phyloP scores from a whole-genome alignment of 1,284 basidiomycete genomes.

The Pseudomicrostroma phylloplanum region DNA sequence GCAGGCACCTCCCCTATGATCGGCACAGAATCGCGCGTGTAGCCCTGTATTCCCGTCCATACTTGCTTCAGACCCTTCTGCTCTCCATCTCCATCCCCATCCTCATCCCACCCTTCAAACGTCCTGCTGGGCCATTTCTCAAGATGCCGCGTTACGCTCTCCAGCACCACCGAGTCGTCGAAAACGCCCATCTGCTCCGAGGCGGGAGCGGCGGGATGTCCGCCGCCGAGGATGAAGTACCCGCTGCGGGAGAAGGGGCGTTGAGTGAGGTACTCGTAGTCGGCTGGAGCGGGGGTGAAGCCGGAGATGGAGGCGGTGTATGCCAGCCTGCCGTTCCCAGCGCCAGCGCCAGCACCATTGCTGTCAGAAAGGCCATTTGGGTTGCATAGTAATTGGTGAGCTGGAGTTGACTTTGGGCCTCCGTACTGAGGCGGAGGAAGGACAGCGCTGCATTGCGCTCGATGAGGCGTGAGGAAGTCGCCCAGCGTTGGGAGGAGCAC shows the following conservation, averaged over 20 bases:
- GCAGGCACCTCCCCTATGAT: constrained; percentile 4
- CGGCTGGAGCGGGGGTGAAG: neutral
- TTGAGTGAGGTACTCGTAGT: constrained; percentile 15
- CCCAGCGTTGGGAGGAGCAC: constrained; percentile 5
- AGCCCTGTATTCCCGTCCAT: constrained; percentile 15
- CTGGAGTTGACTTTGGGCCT: neutral
- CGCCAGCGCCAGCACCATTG: no score
- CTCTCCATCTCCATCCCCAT: neutral
- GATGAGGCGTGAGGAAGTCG: constrained; percentile 8
- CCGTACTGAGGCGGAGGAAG: constrained; percentile 3
- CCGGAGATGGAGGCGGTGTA: constrained; percentile 9
- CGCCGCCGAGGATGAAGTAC: constrained; percentile 11
- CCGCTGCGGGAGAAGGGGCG: neutral
- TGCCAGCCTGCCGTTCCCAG: neutral
- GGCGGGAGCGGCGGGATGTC: neutral
- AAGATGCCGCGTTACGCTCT: constrained; percentile 5
- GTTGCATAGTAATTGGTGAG: no score
- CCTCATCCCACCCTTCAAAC: constrained; percentile 10
- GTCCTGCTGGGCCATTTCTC: neutral
- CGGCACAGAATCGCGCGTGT: constrained; percentile 13
- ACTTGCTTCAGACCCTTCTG: neutral
- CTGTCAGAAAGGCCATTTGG: neutral
- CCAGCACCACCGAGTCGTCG: constrained; percentile 7
- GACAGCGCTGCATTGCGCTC: constrained; percentile 11
- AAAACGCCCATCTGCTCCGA: constrained; percentile 9